Evolutionary conservation across 2,329 filamentous ascomycete genomes (phyloP), one percentile per base, ranked within the genome.

Genomic region (Mollisiaceae sp.): DNA sequence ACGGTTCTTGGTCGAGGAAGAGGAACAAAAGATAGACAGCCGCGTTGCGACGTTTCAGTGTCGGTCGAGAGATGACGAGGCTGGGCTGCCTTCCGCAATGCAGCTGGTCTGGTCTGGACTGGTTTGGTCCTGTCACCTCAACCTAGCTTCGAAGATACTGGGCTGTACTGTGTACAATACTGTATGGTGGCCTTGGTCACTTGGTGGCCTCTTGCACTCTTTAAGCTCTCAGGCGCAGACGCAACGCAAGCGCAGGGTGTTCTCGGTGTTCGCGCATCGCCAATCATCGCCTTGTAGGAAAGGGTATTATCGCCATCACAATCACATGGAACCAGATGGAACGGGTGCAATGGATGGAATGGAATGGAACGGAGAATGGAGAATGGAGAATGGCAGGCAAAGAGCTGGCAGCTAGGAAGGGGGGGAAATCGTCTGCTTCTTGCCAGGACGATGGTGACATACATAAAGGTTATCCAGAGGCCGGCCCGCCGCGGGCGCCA

Each of bases 41-140:
- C 50, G 50, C 50, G 50, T 56, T 57, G 32, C 18, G 15, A 24
- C 9, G 55, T 57, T 57, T 57, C 55, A 57, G 35, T 18, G 14
- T 6, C 11, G 50, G 50, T 27, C 8, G 43, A 47, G 55, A 39
- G 35, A 38, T 12, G 36, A 57, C 55, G 55, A 57, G 55, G 55
- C 52, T 56, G 41, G 14, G 41, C n/a, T 50, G 45, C 45, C 45
- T 50, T 50, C 20, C 20, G n/a, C 45, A 6, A 32, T 32, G 27
- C 27, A 32, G 27, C 27, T 32, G 27, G 27, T 32, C 27, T 32
- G 27, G 27, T 32, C 27, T 32, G 27, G 27, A 6, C 27, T 32
- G 27, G 27, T 32, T 32, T 6, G 27, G 27, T 32, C 27, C 27
- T 32, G 27, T 8, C 41, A 43, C 41, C 15, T 43, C 15, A 4